A percentile compares a stretch with the other conserved stretches of the same genome.
These are phyloP conservation scores for Suhomyces canberraensis DNA, from an alignment of 805 yeast species.

Conservation along the genomic window DNA sequence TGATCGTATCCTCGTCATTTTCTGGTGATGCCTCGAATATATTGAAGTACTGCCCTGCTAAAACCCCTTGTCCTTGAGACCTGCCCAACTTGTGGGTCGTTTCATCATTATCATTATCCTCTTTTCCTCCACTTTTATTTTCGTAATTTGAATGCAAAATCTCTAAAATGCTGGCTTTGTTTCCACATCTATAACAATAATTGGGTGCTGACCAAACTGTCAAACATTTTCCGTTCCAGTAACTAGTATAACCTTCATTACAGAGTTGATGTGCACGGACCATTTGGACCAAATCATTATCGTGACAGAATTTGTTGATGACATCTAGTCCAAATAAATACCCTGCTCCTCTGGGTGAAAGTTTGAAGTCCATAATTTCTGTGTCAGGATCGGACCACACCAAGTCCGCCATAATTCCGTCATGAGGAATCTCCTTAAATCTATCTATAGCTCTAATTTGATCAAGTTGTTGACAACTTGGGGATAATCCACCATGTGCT, in stretches of 20 bases:
- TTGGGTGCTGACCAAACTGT: slow-evolving; percentile 99
- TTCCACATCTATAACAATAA: slow-evolving; percentile 95
- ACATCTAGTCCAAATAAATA: slow-evolving; percentile 92
- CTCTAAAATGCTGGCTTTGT: slow-evolving; percentile 95
- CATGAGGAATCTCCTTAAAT: slow-evolving; percentile 94
- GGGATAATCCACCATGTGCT: slow-evolving; percentile 95
- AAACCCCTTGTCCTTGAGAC: slow-evolving; percentile 21
- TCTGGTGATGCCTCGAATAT: slow-evolving; percentile 98
- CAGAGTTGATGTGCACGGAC: slow-evolving; percentile 95
- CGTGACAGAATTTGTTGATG: slow-evolving; percentile 77
- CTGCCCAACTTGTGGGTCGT: slow-evolving; percentile 4
- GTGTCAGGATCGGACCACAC: slow-evolving; percentile 99
- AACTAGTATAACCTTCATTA: slow-evolving; percentile 91
- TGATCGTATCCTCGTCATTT: slow-evolving; percentile 58
- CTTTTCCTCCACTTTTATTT: slow-evolving; percentile 12
- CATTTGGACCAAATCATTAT: slow-evolving; percentile 76
- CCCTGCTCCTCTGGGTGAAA: slow-evolving; percentile 97
- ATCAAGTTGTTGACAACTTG: slow-evolving; percentile 90
- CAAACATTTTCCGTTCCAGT: slow-evolving; percentile 85
- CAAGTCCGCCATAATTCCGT: slow-evolving; percentile 98
- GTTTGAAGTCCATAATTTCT: slow-evolving; percentile 70
- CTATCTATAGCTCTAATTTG: slow-evolving; percentile 89
- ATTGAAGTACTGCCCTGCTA: slow-evolving; percentile 69
- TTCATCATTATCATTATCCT: slow-evolving; percentile 1
- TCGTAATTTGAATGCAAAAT: slow-evolving; percentile 51